Evolutionary conservation across 2,329 filamentous ascomycete genomes (phyloP), one percentile per base, ranked within the genome.

Genomic region (Penicillium concentricum): DNA sequence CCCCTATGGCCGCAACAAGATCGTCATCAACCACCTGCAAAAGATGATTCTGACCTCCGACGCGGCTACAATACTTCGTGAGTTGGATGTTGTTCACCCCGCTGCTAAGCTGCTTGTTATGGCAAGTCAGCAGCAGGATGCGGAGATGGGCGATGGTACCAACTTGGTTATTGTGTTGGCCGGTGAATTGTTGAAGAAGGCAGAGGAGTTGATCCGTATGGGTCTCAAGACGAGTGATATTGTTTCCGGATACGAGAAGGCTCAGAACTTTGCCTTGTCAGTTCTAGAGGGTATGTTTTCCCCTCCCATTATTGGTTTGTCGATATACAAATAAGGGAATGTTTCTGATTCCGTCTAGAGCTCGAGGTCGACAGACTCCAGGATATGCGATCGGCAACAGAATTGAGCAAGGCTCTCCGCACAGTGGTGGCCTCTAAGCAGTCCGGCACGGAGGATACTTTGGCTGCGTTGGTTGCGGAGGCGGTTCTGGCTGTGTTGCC

Each of bases 21-120:
- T 99, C 73, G 91, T 99, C 80, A 97, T 99, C 83, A 99, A 99
- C 83, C 95, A 99, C 80, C 84, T 99, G 62, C 91, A 96, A 78
- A 99, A 99, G 84, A 97, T 99, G 94, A 96, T 97, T 69, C 83
- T 99, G 64, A 99, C 95, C 67, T 97, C 92, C 59, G 94, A 99
- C 74, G 94, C 94, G 64, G 94, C 94, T 65, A 97, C 94, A 42
- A 99, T 99, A 74, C 84, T 99, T 68, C 89, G 92, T 72, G 95
- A 99, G 81, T 87, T 99, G 76, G 94, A 99, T 72, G 94, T 99
- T 61, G 92, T 99, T 55, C 94, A 99, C 81, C 94, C 95, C 61
- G 94, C 94, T 56, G 95, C 94, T 50, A 99, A 99, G 81, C 83
- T 99, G 63, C 82, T 99, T 52, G 94, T 99, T 68, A 99, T 99